Evolutionary conservation across 768 basidiomycete species (phyloP).

Genomic region (Lepiota brunneoincarnata): DNA sequence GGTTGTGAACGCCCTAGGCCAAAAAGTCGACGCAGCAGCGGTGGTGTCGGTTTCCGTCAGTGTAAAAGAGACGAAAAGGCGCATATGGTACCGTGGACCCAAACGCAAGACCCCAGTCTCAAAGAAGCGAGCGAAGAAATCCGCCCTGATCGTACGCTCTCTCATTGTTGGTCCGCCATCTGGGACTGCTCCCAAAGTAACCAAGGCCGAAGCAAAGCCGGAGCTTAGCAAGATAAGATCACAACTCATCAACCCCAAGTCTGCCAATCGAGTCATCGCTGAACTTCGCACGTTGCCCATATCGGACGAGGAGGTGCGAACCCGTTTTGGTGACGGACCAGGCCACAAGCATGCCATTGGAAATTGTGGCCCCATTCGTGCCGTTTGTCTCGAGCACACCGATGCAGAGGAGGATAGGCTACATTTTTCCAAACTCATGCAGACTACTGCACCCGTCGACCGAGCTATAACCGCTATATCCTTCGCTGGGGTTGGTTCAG

Average conservation of each 20-base stretch:
- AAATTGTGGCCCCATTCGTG: slow-evolving; percentile 57
- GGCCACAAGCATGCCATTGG: slow-evolving; percentile 2
- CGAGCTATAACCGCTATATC: slow-evolving; percentile 6
- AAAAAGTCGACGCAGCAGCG: slow-evolving; percentile 1
- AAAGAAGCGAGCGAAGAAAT: slow-evolving; percentile 61
- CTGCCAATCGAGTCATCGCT: slow-evolving; percentile 69
- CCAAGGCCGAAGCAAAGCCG: slow-evolving; percentile 41
- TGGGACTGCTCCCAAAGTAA: slow-evolving; percentile 33
- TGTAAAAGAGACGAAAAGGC: background rate
- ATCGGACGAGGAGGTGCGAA: slow-evolving; percentile 27
- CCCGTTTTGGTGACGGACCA: slow-evolving; percentile 16
- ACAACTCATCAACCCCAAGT: slow-evolving; percentile 62
- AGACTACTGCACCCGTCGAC: slow-evolving; percentile 12
- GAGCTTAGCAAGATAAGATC: slow-evolving; percentile 65
- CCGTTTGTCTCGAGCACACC: slow-evolving; percentile 64
- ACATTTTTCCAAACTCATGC: slow-evolving; percentile 51
- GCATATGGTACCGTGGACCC: slow-evolving; percentile 7
- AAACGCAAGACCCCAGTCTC: slow-evolving; percentile 31
- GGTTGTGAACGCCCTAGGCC: too few relatives aligned
- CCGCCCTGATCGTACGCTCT: slow-evolving; percentile 60
- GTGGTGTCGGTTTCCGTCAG: background rate
- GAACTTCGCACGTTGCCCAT: slow-evolving; percentile 65
- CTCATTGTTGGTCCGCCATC: slow-evolving; percentile 62
- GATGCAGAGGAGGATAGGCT: slow-evolving; percentile 61
- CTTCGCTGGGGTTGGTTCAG: slow-evolving; percentile 40